Conservation (phyloP, 2,329 filamentous ascomycete genomes). For the Epichloe amarillans region DNA sequence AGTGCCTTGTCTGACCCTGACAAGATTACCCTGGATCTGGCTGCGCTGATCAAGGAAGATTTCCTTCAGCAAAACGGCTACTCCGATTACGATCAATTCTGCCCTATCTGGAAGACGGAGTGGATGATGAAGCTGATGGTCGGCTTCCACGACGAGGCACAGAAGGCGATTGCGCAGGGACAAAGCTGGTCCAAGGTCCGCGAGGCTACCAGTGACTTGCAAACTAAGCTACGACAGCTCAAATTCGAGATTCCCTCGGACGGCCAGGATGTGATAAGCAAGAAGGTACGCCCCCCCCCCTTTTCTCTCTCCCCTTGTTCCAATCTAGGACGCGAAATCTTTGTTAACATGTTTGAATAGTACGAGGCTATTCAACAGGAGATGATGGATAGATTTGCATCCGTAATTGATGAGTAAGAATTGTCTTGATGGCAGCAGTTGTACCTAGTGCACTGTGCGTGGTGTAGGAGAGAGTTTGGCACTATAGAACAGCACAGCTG, state of each 20-base stretch:
- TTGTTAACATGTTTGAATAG: constrained; percentile 27
- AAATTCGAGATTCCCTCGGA: constrained; percentile 93
- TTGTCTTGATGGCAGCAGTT: constrained; percentile 2
- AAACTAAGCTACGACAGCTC: constrained; percentile 73
- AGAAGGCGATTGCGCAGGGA: constrained; percentile 87
- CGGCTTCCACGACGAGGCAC: constrained; percentile 92
- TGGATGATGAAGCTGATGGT: constrained; percentile 99
- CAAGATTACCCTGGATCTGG: constrained; percentile 95
- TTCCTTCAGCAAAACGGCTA: constrained; percentile 99
- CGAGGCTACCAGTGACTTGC: constrained; percentile 78
- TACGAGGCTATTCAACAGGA: constrained; percentile 85
- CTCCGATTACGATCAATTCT: constrained; percentile 98
- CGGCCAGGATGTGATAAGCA: constrained; percentile 63
- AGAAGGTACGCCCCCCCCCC: constrained; percentile 48
- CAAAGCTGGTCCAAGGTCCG: constrained; percentile 87
- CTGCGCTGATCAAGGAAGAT: constrained; percentile 88
- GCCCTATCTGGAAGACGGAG: constrained; percentile 97
- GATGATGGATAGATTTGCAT: constrained; percentile 96
- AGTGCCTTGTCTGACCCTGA: constrained; percentile 89
- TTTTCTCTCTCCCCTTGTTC: background rate
- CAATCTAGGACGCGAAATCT: background rate
- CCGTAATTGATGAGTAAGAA: constrained; percentile 81
- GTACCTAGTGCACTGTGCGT: background rate
- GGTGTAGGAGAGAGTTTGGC: constrained; percentile 11
- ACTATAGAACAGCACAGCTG: constrained; percentile 14